These are phyloP conservation scores for Trametes polyzona DNA, from an alignment of 1,284 basidiomycete species.

Conservation along the genomic window DNA sequence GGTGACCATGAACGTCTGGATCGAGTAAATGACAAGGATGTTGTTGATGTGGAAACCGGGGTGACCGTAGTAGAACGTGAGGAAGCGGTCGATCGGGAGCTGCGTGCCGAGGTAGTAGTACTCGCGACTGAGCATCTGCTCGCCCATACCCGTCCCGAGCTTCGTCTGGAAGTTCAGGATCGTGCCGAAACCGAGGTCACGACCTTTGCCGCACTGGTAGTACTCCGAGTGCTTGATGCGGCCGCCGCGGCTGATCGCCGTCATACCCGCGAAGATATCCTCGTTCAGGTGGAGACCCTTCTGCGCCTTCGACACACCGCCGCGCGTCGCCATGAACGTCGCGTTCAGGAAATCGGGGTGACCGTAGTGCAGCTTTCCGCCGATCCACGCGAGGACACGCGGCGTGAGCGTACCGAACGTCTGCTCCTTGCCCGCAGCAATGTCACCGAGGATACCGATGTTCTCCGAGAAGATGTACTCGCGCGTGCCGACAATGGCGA, in stretches of 20 bases:
- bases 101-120: slow-evolving; percentile 99
- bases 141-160: slow-evolving; percentile 99
- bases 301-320: slow-evolving; percentile 99
- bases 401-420: slow-evolving; percentile 99
- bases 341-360: slow-evolving; percentile 99
- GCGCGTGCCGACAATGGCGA: slow-evolving; percentile 97
- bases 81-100: slow-evolving; percentile 96
- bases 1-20: slow-evolving; percentile 94
- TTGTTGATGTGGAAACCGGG: slow-evolving; percentile 99
- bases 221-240: slow-evolving; percentile 99
- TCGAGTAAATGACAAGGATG: slow-evolving; percentile 96
- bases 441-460: slow-evolving; percentile 98
- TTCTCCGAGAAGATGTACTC: slow-evolving; percentile 99
- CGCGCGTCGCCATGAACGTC: slow-evolving; percentile 98
- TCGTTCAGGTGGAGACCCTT: slow-evolving; percentile 99
- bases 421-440: slow-evolving; percentile 99
- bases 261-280: slow-evolving; percentile 99
- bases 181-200: slow-evolving; percentile 99
- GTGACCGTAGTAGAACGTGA: slow-evolving; percentile 99
- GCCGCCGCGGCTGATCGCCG: slow-evolving; percentile 96
- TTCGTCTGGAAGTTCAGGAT: slow-evolving; percentile 99
- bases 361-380: slow-evolving; percentile 98
- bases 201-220: slow-evolving; percentile 98
- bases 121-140: slow-evolving; percentile 99
- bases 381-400: slow-evolving; percentile 95